Evolutionary conservation across 2,329 filamentous ascomycete species (phyloP).

Genomic region (Amauroascus niger): DNA sequence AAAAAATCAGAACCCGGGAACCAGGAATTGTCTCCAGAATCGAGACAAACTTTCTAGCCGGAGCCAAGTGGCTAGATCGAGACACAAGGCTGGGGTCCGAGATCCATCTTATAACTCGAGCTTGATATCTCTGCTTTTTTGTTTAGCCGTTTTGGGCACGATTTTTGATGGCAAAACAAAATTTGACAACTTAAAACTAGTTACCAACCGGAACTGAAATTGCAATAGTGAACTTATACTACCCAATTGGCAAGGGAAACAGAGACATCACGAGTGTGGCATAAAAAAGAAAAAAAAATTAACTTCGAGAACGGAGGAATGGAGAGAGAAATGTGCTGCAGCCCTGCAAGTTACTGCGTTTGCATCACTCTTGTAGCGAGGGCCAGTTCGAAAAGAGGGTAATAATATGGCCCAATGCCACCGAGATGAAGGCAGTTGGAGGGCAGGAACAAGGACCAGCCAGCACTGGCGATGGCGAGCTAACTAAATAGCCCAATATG

Average conservation of each 20-base stretch:
- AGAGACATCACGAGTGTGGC: neutral
- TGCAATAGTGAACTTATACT: too few relatives aligned
- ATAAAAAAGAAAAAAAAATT: neutral
- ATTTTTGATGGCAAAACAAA: too few relatives aligned
- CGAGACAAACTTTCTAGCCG: neutral
- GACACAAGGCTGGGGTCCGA: neutral
- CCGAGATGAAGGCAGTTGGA: neutral
- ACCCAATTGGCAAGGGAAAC: neutral
- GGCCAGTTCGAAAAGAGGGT: too few relatives aligned
- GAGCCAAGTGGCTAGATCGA: neutral
- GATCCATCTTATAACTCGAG: neutral
- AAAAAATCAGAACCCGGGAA: neutral
- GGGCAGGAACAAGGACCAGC: neutral
- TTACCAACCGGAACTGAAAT: neutral
- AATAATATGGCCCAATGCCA: too few relatives aligned
- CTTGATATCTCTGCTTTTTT: neutral
- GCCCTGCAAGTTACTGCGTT: too few relatives aligned
- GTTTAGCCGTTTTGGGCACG: too few relatives aligned
- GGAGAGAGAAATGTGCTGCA: too few relatives aligned
- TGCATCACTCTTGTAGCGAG: too few relatives aligned
- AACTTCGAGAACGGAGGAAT: neutral
- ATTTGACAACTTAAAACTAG: too few relatives aligned
- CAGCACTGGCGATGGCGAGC: neutral
- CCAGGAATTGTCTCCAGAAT: neutral
- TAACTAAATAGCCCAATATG: neutral